Base-by-base conservation (phyloP, 257 asterid genomes). In the Salvia miltiorrhiza region DNA sequence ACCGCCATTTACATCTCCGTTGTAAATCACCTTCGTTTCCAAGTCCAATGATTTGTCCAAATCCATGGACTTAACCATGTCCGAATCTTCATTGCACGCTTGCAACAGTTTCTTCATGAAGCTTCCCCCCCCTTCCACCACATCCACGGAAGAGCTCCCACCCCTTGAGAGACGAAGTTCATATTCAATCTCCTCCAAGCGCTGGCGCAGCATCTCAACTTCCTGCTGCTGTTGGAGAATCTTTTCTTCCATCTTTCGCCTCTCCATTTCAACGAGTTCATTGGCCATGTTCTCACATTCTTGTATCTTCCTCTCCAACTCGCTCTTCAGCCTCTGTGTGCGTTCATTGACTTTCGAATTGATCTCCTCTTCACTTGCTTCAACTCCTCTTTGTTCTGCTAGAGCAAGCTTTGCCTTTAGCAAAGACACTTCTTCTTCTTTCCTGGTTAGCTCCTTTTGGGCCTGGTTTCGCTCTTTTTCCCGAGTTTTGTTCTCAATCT, bases 31-130 rank as follows among this genome's bases (percentile, higher is more conserved):
- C 33, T 76, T 82, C 0, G 82, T 77, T 23, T 87, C 97, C 82
- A 91, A 43, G 63, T 94, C 99, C 1, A 83, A 77, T 0, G 99
- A 94, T 50, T 70, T 79, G 48, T 74, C 89, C 84, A 94, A 77
- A 79, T 94, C 99, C 99, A 93, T 94, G 39, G 99, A 94, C 86
- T 87, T 86, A 12, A 88, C 99, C 99, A 94, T 94, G 30, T 87
- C 95, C 0, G 92, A 66, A 43, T 87, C 97, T 1, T 89, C 97
- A 13, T 71, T 47, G 72, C 79, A 87, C 4, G 63, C 78, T 16
- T 87, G 90, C 89, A 87, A 3, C 58, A 94, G 81, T 56, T 78
- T 86, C 40, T 76, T 87, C 79, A 83, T 84, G 32, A 94, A 89
- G 55, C 76, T 66, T 40, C 81, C 85, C 30, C 91, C 95, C 56